Evolutionary conservation across 83 land plant genomes (phyloP).

Genomic region (Picea mariana): DNA sequence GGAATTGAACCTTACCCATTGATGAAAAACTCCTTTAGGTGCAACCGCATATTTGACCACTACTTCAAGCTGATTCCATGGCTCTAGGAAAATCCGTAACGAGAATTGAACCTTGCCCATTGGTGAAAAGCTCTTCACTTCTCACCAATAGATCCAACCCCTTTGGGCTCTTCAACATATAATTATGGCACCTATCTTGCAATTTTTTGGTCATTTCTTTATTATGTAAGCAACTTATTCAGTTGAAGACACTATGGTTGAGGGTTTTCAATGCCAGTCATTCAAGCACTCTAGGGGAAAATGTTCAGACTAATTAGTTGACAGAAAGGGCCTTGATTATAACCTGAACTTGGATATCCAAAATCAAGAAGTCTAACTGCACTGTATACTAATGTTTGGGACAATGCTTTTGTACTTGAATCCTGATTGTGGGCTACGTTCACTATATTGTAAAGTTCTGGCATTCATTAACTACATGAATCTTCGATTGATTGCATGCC

Average conservation of each 20-base stretch:
- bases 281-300: not conserved
- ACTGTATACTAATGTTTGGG: not conserved
- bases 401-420: not conserved
- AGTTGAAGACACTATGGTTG: not conserved
- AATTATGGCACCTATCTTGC: not conserved
- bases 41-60: no score
- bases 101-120: no score
- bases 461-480: not conserved
- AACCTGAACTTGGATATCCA: not conserved
- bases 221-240: not conserved
- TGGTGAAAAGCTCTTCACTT: no score
- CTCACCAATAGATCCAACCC: no score
- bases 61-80: no score
- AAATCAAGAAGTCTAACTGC: not conserved
- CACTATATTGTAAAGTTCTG: not conserved
- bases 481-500: not conserved
- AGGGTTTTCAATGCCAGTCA: conserved; percentile 3
- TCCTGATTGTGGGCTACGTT: not conserved
- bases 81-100: no score
- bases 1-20: no score
- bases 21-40: no score
- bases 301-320: not conserved
- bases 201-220: not conserved
- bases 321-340: no score
- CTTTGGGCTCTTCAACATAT: not conserved